A percentile compares a stretch with the other conserved stretches of the same genome.
phyloP scores from a whole-genome alignment of 1,139 yeast species.

The Scheffersomyces stambukii region DNA sequence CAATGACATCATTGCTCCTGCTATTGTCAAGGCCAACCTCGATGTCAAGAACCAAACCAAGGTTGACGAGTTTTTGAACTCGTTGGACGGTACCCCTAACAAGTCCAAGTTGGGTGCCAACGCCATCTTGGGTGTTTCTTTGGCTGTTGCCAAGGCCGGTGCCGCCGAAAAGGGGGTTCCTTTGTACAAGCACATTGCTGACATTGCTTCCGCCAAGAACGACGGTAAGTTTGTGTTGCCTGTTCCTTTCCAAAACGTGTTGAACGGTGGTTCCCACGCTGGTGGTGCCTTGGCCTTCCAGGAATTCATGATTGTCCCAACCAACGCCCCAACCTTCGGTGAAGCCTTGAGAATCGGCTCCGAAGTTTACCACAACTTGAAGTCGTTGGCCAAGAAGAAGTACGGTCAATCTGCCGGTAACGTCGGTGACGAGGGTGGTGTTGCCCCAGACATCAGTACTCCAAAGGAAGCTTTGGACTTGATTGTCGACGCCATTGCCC shows the following conservation, averaged over 20 bases:
- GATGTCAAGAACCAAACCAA: constrained; percentile 77
- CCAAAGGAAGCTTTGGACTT: constrained; percentile 95
- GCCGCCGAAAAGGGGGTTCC: constrained; percentile 89
- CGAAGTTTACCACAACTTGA: constrained; percentile 94
- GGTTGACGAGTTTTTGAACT: constrained; percentile 71
- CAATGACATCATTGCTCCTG: constrained; percentile 86
- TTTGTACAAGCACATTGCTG: constrained; percentile 80
- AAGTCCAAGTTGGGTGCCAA: constrained; percentile 94
- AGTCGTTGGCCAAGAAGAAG: constrained; percentile 82
- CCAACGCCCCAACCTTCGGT: constrained; percentile 78
- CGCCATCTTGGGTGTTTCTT: constrained; percentile 91
- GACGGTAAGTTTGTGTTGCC: constrained; percentile 72
- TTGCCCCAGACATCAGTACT: constrained; percentile 91
- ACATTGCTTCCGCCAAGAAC: constrained; percentile 55
- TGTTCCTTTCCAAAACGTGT: constrained; percentile 95
- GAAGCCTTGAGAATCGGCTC: constrained; percentile 95
- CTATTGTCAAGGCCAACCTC: constrained; percentile 66
- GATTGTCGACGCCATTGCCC: constrained; percentile 78
- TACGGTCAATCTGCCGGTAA: constrained; percentile 98
- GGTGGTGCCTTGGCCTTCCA: constrained; percentile 98
- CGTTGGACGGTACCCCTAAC: constrained; percentile 90
- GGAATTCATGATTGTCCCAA: constrained; percentile 98
- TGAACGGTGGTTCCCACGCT: constrained; percentile 99
- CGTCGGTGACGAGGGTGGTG: constrained; percentile 99
- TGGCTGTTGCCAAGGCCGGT: constrained; percentile 91